Base-by-base conservation (phyloP, 225 moss, liverwort and hornwort species). In the Neckera pumila region DNA sequence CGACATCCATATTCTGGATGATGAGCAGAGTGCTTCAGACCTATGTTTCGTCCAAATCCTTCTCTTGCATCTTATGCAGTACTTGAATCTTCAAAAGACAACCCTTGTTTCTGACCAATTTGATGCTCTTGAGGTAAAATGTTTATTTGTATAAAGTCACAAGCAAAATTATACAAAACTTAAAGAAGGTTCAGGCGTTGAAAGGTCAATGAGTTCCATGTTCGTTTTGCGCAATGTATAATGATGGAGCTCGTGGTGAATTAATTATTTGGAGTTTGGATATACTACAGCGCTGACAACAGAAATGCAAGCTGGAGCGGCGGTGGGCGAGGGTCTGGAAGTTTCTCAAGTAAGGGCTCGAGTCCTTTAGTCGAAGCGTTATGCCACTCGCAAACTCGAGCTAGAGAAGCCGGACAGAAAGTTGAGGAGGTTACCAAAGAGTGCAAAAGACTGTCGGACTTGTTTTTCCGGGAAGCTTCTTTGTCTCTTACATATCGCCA, bases 381-480 rank as follows among this genome's bases (percentile, higher is more conserved):
- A 51, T 97, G 98, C 85, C 97, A 95, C 87, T 97, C 98, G 31
- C 96, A 96, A 84, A 98, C 97, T 67, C 92, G 98, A 91, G 98
- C 98, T 78, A 92, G 98, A 89, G 96, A 97, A 90, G 97, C 97
- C 70, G 97, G 96, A 89, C 93, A 94, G 86, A 94, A 91, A 92
- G 95, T 93, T 72, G 94, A 97, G 83, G 91, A 93, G 84, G 92
- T 90, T 36, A 90, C 85, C 49, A 93, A 95, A 88, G 98, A 97
- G 86, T 95, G 94, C 87, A 95, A 95, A 69, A 91, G 88, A 79
- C 71, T 97, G 73, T 90, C 94, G 47, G 89, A 92, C 76, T 85
- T 97, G 90, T 96, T 97, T 88, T 98, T 96, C 38, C 93, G 92
- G 86, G 98, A 98, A 90, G 95, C 96, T 28, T 96, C 96, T 87